Conservation (phyloP, 148 eudicot species). For the Heliamphora exappendiculata region DNA sequence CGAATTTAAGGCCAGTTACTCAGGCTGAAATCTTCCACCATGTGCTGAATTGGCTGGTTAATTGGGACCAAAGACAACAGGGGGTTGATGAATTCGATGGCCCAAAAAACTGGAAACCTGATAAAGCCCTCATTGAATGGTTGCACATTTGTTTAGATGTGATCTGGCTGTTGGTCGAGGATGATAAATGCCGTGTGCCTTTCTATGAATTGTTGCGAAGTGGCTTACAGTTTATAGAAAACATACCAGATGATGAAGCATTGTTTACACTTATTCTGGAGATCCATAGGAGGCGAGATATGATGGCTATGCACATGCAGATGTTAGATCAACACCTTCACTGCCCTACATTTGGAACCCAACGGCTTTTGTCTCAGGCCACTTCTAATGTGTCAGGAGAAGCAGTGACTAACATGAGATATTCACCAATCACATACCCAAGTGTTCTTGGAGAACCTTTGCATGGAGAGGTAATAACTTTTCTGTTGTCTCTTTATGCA, state of each 20-base stretch:
- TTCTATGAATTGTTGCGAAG: conserved; percentile 88
- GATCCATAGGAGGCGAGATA: conserved; percentile 91
- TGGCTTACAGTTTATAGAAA: conserved; percentile 82
- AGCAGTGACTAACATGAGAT: conserved; percentile 57
- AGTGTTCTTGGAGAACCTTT: conserved; percentile 97
- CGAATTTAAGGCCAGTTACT: conserved; percentile 73
- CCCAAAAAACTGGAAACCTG: conserved; percentile 59
- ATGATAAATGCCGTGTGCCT: conserved; percentile 87
- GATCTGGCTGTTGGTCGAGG: conserved; percentile 83
- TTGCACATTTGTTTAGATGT: conserved; percentile 88
- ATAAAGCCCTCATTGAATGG: conserved; percentile 72
- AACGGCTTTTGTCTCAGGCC: conserved; percentile 66
- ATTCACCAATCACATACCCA: conserved; percentile 94
- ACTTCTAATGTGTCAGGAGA: conserved; percentile 64
- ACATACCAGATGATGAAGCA: conserved; percentile 92
- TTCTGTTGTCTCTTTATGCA: neutral
- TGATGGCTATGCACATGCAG: conserved; percentile 97
- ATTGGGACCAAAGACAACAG: conserved; percentile 79
- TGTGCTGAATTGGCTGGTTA: conserved; percentile 84
- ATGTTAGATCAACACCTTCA: conserved; percentile 98
- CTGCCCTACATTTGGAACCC: conserved; percentile 93
- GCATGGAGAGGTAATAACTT: conserved; percentile 85
- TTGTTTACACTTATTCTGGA: conserved; percentile 83
- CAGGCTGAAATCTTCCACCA: conserved; percentile 71
- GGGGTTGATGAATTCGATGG: conserved; percentile 48